phyloP scores from a whole-genome alignment of 2,329 filamentous ascomycete genomes.

The Bipolaris gigantea region DNA sequence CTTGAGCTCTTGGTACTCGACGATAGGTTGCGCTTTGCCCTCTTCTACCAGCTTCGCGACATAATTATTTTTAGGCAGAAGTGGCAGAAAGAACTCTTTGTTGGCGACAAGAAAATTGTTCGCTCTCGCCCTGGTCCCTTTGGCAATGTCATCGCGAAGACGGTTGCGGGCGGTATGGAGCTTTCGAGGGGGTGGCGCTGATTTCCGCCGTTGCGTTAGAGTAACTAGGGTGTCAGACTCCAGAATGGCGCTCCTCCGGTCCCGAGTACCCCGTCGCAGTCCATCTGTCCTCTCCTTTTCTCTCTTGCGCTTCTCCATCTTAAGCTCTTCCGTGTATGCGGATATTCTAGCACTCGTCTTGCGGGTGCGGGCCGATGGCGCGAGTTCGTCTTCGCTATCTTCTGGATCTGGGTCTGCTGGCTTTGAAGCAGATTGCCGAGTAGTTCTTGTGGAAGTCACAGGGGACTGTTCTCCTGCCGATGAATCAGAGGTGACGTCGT shows the following conservation, averaged over 20 bases:
- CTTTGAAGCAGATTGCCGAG: background rate
- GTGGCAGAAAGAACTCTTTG: slow-evolving; percentile 51
- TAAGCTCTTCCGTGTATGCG: slow-evolving; percentile 29
- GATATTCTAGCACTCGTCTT: slow-evolving; percentile 17
- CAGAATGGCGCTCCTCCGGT: slow-evolving; percentile 32
- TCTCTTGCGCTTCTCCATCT: slow-evolving; percentile 37
- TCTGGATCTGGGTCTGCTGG: slow-evolving; percentile 2
- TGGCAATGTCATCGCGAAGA: slow-evolving; percentile 48
- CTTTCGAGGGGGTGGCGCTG: slow-evolving; percentile 23
- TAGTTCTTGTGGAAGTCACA: slow-evolving; percentile 1
- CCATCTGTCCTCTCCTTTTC: slow-evolving; percentile 12
- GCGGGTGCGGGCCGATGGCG: slow-evolving; percentile 13
- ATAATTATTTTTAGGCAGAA: slow-evolving; percentile 51
- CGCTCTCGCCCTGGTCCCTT: slow-evolving; percentile 48
- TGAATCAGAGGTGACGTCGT: slow-evolving; percentile 9
- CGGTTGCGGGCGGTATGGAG: slow-evolving; percentile 46
- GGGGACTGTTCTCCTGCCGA: slow-evolving; percentile 1
- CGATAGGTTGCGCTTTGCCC: slow-evolving; percentile 26
- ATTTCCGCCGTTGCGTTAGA: slow-evolving; percentile 14
- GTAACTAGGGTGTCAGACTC: slow-evolving; percentile 37
- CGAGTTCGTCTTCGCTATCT: slow-evolving; percentile 33
- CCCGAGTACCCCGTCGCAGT: slow-evolving; percentile 29
- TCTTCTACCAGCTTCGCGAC: slow-evolving; percentile 44
- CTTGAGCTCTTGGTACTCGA: slow-evolving; percentile 47
- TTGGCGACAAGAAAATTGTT: slow-evolving; percentile 52